Evolutionary conservation across 2,329 filamentous ascomycete genomes (phyloP), one percentile per base, ranked within the genome.

Genomic region (Fusarium sp.): DNA sequence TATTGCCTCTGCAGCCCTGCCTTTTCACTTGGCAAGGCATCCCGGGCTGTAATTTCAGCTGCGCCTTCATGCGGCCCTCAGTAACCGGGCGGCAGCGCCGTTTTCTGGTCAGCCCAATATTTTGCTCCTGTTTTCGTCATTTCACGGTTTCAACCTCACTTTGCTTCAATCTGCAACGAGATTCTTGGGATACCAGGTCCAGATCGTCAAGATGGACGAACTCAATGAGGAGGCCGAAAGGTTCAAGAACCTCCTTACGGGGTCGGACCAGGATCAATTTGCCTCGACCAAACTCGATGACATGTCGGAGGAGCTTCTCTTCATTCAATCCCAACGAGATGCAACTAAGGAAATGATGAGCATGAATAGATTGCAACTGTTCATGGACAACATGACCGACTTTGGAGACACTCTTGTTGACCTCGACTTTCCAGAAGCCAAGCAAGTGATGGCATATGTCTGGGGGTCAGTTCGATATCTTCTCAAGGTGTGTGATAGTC

Each of bases 21-120:
- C 27, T 59, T 59, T 25, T 13, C 4, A 8, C 56, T 59, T 59
- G 56, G 56, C 35, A 59, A 59, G 56, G 56, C 56, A 5, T 20
- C 18, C 35, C 27, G 22, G 56, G 25, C 54, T 57, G 54, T n/a
- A 57, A n/a, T 36, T 35, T 57, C n/a, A 36, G 31, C 56, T 59
- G 35, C 35, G 35, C 56, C 56, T 29, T 36, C 22, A 59, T 27
- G 25, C 22, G 16, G 7, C 11, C n/a, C 27, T 54, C 50, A 54
- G 50, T 31, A 29, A 54, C 50, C 50, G 50, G 50, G 50, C 50
- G 50, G 22, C 4, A 14, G 11, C 2, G 13, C 11, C 50, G 16
- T 33, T 54, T 31, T 54, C 7, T n/a, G 20, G 18, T 20, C 47
- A 54, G 27, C 27, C 6, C 27, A 20, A 31, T 33, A 33, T 54